Evolutionary conservation across 2,329 filamentous ascomycete genomes (phyloP), one percentile per base, ranked within the genome.

Genomic region (Pleoardoris graminearum): DNA sequence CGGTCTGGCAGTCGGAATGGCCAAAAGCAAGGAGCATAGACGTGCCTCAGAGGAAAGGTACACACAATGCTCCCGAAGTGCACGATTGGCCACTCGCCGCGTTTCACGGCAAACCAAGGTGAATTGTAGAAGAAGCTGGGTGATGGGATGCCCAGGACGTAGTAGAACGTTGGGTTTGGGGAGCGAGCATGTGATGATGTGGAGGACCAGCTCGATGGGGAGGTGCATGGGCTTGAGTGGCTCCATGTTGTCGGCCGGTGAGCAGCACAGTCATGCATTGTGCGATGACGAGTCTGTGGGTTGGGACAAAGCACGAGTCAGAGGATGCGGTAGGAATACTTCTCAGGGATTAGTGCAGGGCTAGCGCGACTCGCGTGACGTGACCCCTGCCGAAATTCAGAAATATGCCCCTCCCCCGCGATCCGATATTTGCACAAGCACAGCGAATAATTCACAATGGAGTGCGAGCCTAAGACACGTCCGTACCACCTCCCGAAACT

Each of bases 381-480:
- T 17, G 30, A 38, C 27, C 41, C 41, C 45, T 48, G 47, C 37
- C 22, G 32, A 41, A 46, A 42, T 50, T 43, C 54, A 52, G 41
- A 43, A 22, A 48, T 47, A 47, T 23, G 36, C 59, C 52, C 54
- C 57, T 54, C 54, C 35, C 52, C 49, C 56, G 33, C 52, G 37
- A 55, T 41, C 4, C 23, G 27, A 29, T 23, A 23, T 11, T 7
- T 38, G 32, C 16, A 38, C 23, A 35, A 11, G 16, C 10, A 44
- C 48, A 42, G 11, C 22, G 8, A 6, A 50, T n/a, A 36, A 7
- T 16, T 41, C 41, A 17, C 30, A 7, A 91, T 91, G 88, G 88
- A 91, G 71, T 81, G 82, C 76, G 89, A 91, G 67, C 84, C 87
- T 7, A 87, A 89, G 75, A 89, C 82, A 42, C 82, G 89, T 91